Percentiles rank a stretch among this genome's conserved stretches.
Evolutionary conservation across 192 early-diverging fungal species (phyloP).

Genomic region (Entophlyctis luteolus): DNA sequence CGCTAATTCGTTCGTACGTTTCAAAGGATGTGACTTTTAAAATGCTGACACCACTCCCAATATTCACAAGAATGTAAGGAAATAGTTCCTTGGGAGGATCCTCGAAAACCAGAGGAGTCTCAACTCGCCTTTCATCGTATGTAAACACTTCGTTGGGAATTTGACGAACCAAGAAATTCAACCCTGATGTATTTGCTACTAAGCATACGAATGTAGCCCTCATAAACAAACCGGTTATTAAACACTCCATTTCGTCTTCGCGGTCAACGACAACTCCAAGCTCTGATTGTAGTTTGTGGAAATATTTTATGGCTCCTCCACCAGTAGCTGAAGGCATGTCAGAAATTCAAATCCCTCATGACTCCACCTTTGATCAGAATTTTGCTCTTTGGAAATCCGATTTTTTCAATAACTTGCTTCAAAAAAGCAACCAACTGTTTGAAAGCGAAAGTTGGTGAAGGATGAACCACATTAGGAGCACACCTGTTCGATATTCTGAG

Average conservation of each 20-base stretch:
- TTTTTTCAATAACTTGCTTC: slow-evolving; percentile 53
- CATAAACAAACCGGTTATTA: slow-evolving; percentile 19
- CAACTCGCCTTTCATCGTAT: slow-evolving; percentile 68
- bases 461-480: not conserved
- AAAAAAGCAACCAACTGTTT: slow-evolving; percentile 77
- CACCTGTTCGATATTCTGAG: slow-evolving; percentile 76
- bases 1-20: slow-evolving; percentile 84
- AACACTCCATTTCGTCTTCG: slow-evolving; percentile 92
- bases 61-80: slow-evolving; percentile 95
- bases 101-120: slow-evolving; percentile 61
- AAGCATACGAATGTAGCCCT: not conserved
- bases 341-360: not conserved
- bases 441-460: not conserved
- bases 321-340: slow-evolving; percentile 77
- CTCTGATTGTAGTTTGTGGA: slow-evolving; percentile 57
- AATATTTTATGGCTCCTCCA: slow-evolving; percentile 80
- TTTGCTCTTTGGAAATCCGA: slow-evolving; percentile 28
- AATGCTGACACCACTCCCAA: slow-evolving; percentile 94
- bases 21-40: slow-evolving; percentile 87
- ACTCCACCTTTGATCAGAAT: slow-evolving; percentile 26
- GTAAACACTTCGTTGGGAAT: slow-evolving; percentile 93
- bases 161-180: slow-evolving; percentile 89
- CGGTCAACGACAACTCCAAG: slow-evolving; percentile 73
- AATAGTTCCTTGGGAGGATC: slow-evolving; percentile 59
- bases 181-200: slow-evolving; percentile 42